Conservation (phyloP, 352 stramenopile genomes). For the Phytopythium delawarense region DNA sequence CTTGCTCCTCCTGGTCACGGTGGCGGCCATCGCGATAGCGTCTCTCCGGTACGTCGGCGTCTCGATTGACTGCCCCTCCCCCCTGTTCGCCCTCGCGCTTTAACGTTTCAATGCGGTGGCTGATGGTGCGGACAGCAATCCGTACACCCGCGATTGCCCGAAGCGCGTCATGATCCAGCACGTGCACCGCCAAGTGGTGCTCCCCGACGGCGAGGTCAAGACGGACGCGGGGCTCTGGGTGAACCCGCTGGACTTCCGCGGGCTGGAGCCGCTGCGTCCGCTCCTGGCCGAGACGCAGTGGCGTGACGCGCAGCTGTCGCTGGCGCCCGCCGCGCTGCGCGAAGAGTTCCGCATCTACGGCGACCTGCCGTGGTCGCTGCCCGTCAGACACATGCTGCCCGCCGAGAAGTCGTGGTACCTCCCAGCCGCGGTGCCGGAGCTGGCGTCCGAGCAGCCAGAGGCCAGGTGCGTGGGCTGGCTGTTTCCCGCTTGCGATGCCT, state of each 20-base stretch:
- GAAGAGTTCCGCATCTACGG: constrained; percentile 62
- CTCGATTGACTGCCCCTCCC: no score
- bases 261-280: constrained; percentile 39
- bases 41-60: constrained; percentile 38
- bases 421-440: constrained; percentile 20
- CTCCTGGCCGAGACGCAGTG: constrained; percentile 48
- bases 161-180: constrained; percentile 73
- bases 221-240: constrained; percentile 71
- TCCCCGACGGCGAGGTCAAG: constrained; percentile 36
- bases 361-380: constrained; percentile 62
- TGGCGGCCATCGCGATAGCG: constrained; percentile 35
- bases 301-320: constrained; percentile 28
- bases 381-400: constrained; percentile 59
- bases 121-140: constrained; percentile 35
- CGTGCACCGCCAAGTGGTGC: constrained; percentile 46
- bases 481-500: background rate
- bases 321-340: constrained; percentile 30
- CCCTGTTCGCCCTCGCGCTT: background rate
- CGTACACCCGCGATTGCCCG: constrained; percentile 66
- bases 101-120: background rate
- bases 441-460: constrained; percentile 17
- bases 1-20: constrained; percentile 27
- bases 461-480: constrained; percentile 23
- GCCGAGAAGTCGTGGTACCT: constrained; percentile 75
- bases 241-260: constrained; percentile 67